Evolutionary conservation across 164 flowering plant genomes (phyloP), one percentile per base, ranked within the genome.

Genomic region (Piper longum): DNA sequence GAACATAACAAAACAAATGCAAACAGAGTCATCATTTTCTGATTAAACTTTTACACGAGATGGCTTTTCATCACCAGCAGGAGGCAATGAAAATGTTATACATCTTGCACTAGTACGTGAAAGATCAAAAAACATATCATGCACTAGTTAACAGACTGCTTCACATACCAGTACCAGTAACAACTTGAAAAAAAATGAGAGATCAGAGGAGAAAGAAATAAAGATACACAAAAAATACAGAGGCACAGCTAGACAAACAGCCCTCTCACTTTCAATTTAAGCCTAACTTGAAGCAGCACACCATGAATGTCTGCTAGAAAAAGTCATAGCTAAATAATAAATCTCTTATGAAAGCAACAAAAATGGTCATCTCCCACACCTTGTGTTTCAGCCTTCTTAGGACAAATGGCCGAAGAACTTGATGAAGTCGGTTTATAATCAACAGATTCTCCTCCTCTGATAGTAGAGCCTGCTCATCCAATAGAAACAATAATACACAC

Each of bases 401-500:
- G 16, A 93, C 97, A 85, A 93, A 93, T 67, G 99, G 99, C 11
- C 99, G 87, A 66, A 93, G 89, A 77, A 93, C 99, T 82, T 93
- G 99, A 73, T 93, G 99, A 62, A 93, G 96, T 52, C 99, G 97
- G 69, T 93, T 93, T 68, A 93, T 93, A 63, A 93, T 90, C 85
- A 93, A 77, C 66, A 93, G 88, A 75, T 93, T 93, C 76, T 93
- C 99, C 78, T 93, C 99, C 76, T 93, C 99, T 14, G 99, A 90
- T 11, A 93, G 78, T 59, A 93, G 77, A 55, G 97, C 96, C 97
- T 93, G 54, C 18, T 70, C 61, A 63, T 6, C 41, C 56, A 63
- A 62, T 17, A 64, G 56, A 59, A 69, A 51, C 36, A 26, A 26
- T 26, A 26, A 42, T 67, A 65, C 60, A 64, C 58, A 52, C 57